Evolutionary conservation across 371 early-diverging fungal genomes (phyloP), one percentile per base, ranked within the genome.

Genomic region (Mucor indicus): DNA sequence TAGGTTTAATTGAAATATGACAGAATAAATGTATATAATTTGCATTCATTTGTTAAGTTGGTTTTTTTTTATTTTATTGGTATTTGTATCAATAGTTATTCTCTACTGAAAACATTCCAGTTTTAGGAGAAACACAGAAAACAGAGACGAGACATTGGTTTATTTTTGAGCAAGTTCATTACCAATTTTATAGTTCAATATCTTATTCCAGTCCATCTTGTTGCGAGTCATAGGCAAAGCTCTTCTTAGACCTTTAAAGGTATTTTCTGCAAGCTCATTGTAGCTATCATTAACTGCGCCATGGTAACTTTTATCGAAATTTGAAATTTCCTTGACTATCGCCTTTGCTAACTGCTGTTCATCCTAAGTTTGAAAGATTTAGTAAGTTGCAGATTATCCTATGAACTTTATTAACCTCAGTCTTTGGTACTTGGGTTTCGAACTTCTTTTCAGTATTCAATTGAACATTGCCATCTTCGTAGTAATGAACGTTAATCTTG

Each of bases 401-500:
- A 0, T 15, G 7, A 13, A 20, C 6, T 39, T 30, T 12, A 30
- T 38, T 42, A 62, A 76, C 72, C 35, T 62, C 57, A 12, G 42
- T 33, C 24, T 38, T 44, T 12, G 48, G 9, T 2, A 70, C 64
- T n/a, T 75, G 53, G 15, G 54, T 23, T 37, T 59, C 71, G 38
- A 84, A 55, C 0, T 84, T 84, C 58, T 91, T 89, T 17, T 75
- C 74, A 13, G 90, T 77, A 48, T 90, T 86, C 48, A 95, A 64
- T 67, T 98, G 98, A 33, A 98, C 96, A 55, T 98, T 98, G 21
- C 98, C 98, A 53, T 98, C 96, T 74, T 98, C 98, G 64, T 92
- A 98, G 68, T 98, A 98, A 58, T 98, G 98, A 15, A 97, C 93
- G 39, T 85, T 77, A 20, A 87, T 82, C 58, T 83, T 81, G 31